A percentile compares a stretch with the other conserved stretches of the same genome.
phyloP scores from a whole-genome alignment of 257 asterid species.

The Solanum appendiculatum region DNA sequence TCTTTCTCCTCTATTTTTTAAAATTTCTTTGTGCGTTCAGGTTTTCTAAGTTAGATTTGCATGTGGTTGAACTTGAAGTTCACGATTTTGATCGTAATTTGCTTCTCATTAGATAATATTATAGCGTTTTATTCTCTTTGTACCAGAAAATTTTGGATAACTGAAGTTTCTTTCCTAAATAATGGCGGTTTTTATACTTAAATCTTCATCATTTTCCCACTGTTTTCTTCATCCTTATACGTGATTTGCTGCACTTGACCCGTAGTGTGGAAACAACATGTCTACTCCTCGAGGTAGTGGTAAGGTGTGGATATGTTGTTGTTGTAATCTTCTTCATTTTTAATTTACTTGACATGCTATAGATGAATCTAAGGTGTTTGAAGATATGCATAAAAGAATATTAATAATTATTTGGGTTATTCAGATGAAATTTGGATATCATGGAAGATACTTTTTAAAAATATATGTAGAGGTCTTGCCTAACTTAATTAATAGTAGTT shows the following conservation, averaged over 20 bases:
- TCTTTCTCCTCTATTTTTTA: neutral
- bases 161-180: neutral
- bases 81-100: neutral
- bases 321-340: no score
- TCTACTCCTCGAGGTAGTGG: no score
- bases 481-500: neutral
- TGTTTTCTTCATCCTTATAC: no score
- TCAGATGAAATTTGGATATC: neutral
- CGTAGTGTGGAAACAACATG: no score
- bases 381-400: no score
- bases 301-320: no score
- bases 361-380: neutral
- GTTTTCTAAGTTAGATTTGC: neutral
- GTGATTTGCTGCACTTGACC: no score
- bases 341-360: no score
- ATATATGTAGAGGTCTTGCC: neutral
- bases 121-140: no score
- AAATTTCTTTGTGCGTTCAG: neutral
- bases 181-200: neutral
- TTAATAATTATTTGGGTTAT: no score
- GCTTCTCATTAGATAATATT: neutral
- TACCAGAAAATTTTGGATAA: neutral
- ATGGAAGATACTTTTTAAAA: no score
- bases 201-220: neutral
- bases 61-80: neutral